A percentile compares a stretch with the other conserved stretches of the same genome.
These are phyloP conservation scores for Zoysia japonica DNA, from an alignment of 176 grass and related monocot species.

Conservation along the genomic window DNA sequence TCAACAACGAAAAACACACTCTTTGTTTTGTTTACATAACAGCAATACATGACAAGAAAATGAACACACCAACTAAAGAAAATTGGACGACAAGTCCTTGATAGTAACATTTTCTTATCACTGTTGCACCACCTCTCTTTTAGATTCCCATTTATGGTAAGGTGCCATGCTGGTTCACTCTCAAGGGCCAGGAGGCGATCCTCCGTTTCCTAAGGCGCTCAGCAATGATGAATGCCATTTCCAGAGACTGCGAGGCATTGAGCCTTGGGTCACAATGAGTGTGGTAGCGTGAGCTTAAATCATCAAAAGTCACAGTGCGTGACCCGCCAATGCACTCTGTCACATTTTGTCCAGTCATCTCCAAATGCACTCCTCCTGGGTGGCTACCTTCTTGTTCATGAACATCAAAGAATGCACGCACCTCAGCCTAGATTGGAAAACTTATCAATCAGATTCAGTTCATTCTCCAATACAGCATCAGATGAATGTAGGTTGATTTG, in stretches of 20 bases:
- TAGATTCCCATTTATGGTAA: slow-evolving; percentile 54
- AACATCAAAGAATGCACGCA: slow-evolving; percentile 81
- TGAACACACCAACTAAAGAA: slow-evolving; percentile 9
- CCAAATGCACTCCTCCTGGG: slow-evolving; percentile 75
- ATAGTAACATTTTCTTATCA: background rate
- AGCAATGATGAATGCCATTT: slow-evolving; percentile 71
- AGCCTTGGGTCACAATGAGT: slow-evolving; percentile 81
- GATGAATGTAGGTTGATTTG: slow-evolving; percentile 2
- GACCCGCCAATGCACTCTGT: slow-evolving; percentile 84
- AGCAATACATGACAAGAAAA: slow-evolving; percentile 13
- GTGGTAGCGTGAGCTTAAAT: slow-evolving; percentile 70
- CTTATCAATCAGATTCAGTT: background rate
- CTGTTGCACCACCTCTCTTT: background rate
- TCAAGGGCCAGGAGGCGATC: slow-evolving; percentile 52
- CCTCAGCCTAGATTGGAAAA: slow-evolving; percentile 62
- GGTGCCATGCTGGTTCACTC: slow-evolving; percentile 30
- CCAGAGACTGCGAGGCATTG: slow-evolving; percentile 86
- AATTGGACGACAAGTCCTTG: slow-evolving; percentile 12
- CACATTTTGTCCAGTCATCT: slow-evolving; percentile 89
- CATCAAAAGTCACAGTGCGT: slow-evolving; percentile 62
- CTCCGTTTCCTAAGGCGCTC: slow-evolving; percentile 76
- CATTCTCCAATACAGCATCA: background rate
- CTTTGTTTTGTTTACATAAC: slow-evolving; percentile 6
- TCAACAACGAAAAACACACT: slow-evolving; percentile 9
- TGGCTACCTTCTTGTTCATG: slow-evolving; percentile 83